A percentile compares a stretch with the other conserved stretches of the same genome.
These are phyloP conservation scores for Myxozyma sirexii DNA, from an alignment of 805 yeast species.

Conservation along the genomic window DNA sequence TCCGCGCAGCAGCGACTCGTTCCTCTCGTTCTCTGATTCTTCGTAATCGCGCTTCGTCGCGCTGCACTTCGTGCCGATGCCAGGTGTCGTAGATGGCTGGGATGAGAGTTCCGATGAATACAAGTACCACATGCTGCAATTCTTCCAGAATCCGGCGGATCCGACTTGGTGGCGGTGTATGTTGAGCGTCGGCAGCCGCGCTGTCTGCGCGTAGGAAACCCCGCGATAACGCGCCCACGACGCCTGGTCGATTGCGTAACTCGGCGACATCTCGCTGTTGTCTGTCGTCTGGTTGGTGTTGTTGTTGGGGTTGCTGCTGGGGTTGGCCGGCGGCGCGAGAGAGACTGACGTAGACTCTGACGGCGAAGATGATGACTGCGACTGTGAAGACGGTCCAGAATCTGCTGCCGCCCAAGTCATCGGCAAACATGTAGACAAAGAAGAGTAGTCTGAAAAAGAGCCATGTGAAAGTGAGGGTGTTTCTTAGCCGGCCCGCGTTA, in stretches of 20 bases:
- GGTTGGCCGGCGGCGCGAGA: neutral
- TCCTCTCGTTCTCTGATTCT: slow-evolving; percentile 11
- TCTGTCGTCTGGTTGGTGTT: slow-evolving; percentile 3
- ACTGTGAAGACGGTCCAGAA: slow-evolving; percentile 23
- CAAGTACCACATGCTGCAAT: slow-evolving; percentile 22
- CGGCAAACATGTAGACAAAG: slow-evolving; percentile 27
- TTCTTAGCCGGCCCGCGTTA: slow-evolving; percentile 18
- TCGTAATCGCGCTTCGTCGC: slow-evolving; percentile 10
- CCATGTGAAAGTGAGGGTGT: slow-evolving; percentile 23
- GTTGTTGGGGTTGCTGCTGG: neutral
- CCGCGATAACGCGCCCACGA: slow-evolving; percentile 2
- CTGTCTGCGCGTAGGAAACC: neutral
- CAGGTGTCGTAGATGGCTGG: slow-evolving; percentile 36
- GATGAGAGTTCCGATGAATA: slow-evolving; percentile 32
- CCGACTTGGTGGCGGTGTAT: neutral
- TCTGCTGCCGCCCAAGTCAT: slow-evolving; percentile 18
- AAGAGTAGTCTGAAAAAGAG: slow-evolving; percentile 25
- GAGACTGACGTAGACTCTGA: slow-evolving; percentile 10
- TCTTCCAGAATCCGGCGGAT: slow-evolving; percentile 13
- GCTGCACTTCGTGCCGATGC: slow-evolving; percentile 27
- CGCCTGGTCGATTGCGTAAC: neutral
- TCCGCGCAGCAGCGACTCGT: slow-evolving; percentile 5
- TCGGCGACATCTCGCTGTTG: neutral
- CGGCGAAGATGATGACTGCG: slow-evolving; percentile 19
- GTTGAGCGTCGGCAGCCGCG: neutral